Base-by-base conservation (phyloP, 208 protist genomes). In the Trypanosoma cruzi region DNA sequence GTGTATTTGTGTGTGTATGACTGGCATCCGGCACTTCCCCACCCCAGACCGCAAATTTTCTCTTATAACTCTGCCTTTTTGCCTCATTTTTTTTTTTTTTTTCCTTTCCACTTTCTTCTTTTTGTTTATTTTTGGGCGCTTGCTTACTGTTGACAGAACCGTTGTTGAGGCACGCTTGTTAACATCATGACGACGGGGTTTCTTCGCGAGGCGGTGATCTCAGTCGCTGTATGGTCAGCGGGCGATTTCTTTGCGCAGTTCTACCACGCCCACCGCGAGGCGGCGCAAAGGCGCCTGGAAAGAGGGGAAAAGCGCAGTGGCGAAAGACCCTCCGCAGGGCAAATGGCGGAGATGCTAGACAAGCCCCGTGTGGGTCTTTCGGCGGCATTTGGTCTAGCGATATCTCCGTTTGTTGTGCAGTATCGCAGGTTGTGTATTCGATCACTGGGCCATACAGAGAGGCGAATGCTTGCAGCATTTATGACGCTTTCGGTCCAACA, bases 171-270 rank as follows among this genome's bases (percentile, higher is more conserved):
- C 16, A 24, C n/a, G 18, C 6, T 8, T 11, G 20, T 48, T 31
- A 40, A 52, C 26, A 46, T 44, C 4, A 69, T 70, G 63, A 16
- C 36, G 20, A 26, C 29, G 22, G 16, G 7, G 4, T 13, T 71
- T n/a, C 18, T 72, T 7, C 42, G 31, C 2, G 58, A 56, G 31
- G 62, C 48, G 1, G 13, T 66, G 8, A 5, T 73, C 37, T 83
- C 77, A 36, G 70, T 57, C 40, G 29, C 44, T 20, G 64, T 84
- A 11, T 92, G 82, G 75, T 53, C 67, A 18, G 54, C 64, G 11
- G 89, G 84, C 28, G 89, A 95, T 62, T 87, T 92, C 63, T 73
- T 90, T 14, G 81, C 89, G 10, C 89, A 95, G 71, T 86, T 91
- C 55, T 92, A 84, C 54, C 61, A n/a, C 14, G 82, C 84, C 1